Percentiles rank a stretch among this genome's conserved stretches.
phyloP scores from a whole-genome alignment of 495 filamentous ascomycete genomes.

The Filosporella fistucella region DNA sequence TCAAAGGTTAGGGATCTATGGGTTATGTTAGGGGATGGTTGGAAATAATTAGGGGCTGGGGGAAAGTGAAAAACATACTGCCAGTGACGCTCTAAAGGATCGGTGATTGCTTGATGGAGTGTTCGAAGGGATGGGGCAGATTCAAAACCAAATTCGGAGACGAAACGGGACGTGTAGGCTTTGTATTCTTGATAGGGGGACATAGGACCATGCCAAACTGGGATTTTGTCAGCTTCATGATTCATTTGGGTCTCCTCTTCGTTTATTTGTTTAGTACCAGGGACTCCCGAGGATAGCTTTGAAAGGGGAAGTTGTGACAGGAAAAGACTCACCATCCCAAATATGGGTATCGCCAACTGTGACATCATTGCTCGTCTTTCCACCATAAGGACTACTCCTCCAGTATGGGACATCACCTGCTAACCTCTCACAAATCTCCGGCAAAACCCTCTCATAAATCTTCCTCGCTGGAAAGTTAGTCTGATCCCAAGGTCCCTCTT shows the following conservation, averaged over 20 bases:
- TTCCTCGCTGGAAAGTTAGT: conserved; percentile 88
- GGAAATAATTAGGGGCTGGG: too few species aligned
- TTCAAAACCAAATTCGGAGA: conserved; percentile 95
- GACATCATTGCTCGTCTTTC: conserved; percentile 67
- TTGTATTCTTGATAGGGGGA: conserved; percentile 92
- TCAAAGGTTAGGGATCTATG: conserved; percentile 85
- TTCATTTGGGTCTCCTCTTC: too few species aligned
- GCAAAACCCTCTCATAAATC: conserved; percentile 89
- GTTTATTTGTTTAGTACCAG: too few species aligned
- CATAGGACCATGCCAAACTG: conserved; percentile 94
- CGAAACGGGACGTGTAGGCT: conserved; percentile 79
- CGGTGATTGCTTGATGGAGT: conserved; percentile 61
- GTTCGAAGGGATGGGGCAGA: conserved; percentile 84
- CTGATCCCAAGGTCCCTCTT: conserved; percentile 78
- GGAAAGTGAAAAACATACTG: too few species aligned
- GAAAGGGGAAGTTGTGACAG: too few species aligned
- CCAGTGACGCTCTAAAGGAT: conserved; percentile 69
- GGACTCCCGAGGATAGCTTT: too few species aligned
- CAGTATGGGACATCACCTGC: conserved; percentile 71
- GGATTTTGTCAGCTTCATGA: too few species aligned
- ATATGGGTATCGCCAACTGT: conserved; percentile 93
- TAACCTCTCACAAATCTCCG: conserved; percentile 54
- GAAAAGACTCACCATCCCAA: too few species aligned
- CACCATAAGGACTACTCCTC: conserved; percentile 83
- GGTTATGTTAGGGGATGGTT: too few species aligned